These are phyloP conservation scores for Eustoma russellianum DNA, from an alignment of 257 asterid species.

Conservation along the genomic window DNA sequence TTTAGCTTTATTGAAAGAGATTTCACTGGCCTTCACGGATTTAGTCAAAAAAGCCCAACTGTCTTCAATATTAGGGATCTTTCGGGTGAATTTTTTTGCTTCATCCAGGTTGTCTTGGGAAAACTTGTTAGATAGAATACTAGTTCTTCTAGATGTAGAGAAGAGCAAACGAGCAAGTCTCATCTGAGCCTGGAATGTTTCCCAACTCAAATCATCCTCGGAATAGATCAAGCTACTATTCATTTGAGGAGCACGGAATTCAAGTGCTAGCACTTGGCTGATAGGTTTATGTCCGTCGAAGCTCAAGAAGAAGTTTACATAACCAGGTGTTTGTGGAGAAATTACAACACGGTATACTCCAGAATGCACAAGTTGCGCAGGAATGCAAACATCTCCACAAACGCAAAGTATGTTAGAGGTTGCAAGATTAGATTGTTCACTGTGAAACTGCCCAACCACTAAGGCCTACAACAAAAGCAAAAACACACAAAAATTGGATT, in stretches of 20 bases:
- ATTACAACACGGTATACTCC: conserved; percentile 74
- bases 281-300: conserved; percentile 69
- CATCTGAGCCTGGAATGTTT: conserved; percentile 61
- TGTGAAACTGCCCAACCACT: conserved; percentile 60
- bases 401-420: conserved; percentile 46
- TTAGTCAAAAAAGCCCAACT: conserved; percentile 48
- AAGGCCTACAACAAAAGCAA: conserved; percentile 52
- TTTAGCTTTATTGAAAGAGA: conserved; percentile 62
- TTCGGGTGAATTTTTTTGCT: conserved; percentile 60
- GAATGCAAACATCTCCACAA: conserved; percentile 59
- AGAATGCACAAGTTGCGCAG: conserved; percentile 50
- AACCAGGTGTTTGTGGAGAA: conserved; percentile 64
- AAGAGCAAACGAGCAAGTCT: conserved; percentile 78
- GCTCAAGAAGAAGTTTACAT: conserved; percentile 58
- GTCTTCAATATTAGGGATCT: conserved; percentile 38
- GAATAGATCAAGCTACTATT: conserved; percentile 16
- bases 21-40: conserved; percentile 40
- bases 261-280: conserved; percentile 69
- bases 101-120: conserved; percentile 47
- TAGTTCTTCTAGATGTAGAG: conserved; percentile 54
- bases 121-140: conserved; percentile 38
- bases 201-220: conserved; percentile 47
- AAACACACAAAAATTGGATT: not conserved
- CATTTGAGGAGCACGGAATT: conserved; percentile 55
- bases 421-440: conserved; percentile 28